These are phyloP conservation scores for Austroboletus novae-zelandiae DNA, from an alignment of 1,284 basidiomycete genomes.

Conservation along the genomic window DNA sequence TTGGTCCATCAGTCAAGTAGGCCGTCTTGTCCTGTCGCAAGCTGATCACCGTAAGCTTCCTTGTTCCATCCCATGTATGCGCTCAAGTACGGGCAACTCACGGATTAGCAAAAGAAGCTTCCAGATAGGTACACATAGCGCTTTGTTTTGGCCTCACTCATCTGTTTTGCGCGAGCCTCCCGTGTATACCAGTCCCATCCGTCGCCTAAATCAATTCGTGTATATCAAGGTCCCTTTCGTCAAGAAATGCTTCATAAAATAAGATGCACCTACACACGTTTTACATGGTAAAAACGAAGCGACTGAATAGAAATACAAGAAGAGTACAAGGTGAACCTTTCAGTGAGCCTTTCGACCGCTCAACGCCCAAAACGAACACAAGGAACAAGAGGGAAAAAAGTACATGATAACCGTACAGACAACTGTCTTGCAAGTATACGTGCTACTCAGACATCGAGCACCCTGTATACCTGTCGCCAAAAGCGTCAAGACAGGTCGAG, in stretches of 20 bases:
- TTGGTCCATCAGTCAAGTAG: slow-evolving; percentile 41
- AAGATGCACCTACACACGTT: neutral
- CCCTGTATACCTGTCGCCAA: slow-evolving; percentile 46
- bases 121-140: slow-evolving; percentile 3
- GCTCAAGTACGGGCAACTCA: slow-evolving; percentile 12
- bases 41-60: slow-evolving; percentile 15
- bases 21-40: neutral
- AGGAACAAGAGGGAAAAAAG: neutral
- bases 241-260: neutral
- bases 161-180: slow-evolving; percentile 2
- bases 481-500: neutral
- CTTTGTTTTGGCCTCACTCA: neutral
- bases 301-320: neutral
- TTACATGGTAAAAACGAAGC: neutral
- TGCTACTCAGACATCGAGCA: slow-evolving; percentile 34
- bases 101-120: neutral
- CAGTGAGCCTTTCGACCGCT: no score
- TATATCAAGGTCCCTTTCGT: neutral
- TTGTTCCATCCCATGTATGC: neutral
- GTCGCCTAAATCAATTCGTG: slow-evolving; percentile 1
- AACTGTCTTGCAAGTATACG: neutral
- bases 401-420: neutral
- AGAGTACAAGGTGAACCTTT: neutral
- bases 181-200: slow-evolving; percentile 7
- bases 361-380: no score